phyloP scores from a whole-genome alignment of 179 eudicot species.

The Heliamphora pulchella region DNA sequence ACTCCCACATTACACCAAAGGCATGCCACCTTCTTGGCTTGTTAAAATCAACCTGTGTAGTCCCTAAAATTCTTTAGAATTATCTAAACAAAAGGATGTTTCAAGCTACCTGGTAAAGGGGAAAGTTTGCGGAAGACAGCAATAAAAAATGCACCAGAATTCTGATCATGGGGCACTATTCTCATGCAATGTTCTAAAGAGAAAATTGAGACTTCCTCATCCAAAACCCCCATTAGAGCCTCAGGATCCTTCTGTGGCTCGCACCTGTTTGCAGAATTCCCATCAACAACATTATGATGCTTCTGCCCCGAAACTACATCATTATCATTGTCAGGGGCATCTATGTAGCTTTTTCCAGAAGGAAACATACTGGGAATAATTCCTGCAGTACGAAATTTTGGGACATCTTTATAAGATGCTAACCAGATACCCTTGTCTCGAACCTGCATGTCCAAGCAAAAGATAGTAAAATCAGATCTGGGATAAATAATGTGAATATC shows the following conservation, averaged over 20 bases:
- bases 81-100: constrained; percentile 1
- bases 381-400: constrained; percentile 44
- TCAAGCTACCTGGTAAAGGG: constrained; percentile 57
- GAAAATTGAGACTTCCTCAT: constrained; percentile 53
- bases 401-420: constrained; percentile 61
- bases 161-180: constrained; percentile 96
- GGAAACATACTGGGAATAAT: constrained; percentile 80
- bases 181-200: constrained; percentile 94
- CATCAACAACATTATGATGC: constrained; percentile 23
- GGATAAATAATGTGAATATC: neutral
- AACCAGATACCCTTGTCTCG: constrained; percentile 85
- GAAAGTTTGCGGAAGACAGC: constrained; percentile 77
- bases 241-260: constrained; percentile 22
- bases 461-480: neutral
- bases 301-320: constrained; percentile 22
- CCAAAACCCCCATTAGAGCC: constrained; percentile 26
- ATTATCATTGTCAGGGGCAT: constrained; percentile 26
- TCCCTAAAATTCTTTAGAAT: neutral
- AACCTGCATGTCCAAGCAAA: constrained; percentile 40
- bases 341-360: constrained; percentile 46
- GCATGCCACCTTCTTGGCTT: constrained; percentile 2
- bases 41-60: neutral
- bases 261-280: constrained; percentile 17
- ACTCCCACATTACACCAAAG: neutral
- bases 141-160: constrained; percentile 88